Percentiles rank a stretch among this genome's conserved stretches.
Evolutionary conservation across 2,329 filamentous ascomycete genomes (phyloP).

Genomic region (Ciborinia camelliae): DNA sequence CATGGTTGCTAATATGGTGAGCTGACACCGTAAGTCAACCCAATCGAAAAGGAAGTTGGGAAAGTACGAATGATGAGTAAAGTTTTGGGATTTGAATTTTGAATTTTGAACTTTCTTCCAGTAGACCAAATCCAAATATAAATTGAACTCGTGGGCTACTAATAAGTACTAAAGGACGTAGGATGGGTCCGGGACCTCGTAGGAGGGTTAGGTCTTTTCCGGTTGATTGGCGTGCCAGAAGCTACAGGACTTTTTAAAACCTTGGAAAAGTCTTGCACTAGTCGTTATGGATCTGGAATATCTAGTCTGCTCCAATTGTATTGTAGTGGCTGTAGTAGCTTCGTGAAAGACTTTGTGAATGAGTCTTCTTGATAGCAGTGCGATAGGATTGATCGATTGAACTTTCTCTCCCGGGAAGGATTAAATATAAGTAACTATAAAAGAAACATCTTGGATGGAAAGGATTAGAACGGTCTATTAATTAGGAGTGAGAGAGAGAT

Average conservation of each 20-base stretch:
- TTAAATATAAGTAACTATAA: background rate
- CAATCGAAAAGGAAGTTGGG: background rate
- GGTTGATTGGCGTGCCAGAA: background rate
- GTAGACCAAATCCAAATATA: background rate
- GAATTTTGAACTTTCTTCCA: background rate
- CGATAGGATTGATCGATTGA: background rate
- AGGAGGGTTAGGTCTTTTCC: background rate
- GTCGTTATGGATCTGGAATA: background rate
- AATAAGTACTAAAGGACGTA: background rate
- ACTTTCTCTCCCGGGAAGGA: background rate
- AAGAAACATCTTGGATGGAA: constrained; percentile 1
- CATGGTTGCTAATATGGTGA: constrained; percentile 10
- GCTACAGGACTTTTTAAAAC: background rate
- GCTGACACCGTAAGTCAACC: background rate
- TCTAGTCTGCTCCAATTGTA: constrained; percentile 1
- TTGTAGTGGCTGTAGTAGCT: constrained; percentile 8
- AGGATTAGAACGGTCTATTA: background rate
- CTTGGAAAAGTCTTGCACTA: background rate
- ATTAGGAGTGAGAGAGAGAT: background rate
- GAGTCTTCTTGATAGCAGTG: constrained; percentile 4
- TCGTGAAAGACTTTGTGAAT: background rate
- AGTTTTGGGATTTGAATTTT: background rate
- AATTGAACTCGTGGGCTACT: background rate
- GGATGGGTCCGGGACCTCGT: background rate
- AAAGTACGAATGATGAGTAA: constrained; percentile 8